phyloP scores from a whole-genome alignment of 176 grass and related monocot genomes.

The Oryza punctata region DNA sequence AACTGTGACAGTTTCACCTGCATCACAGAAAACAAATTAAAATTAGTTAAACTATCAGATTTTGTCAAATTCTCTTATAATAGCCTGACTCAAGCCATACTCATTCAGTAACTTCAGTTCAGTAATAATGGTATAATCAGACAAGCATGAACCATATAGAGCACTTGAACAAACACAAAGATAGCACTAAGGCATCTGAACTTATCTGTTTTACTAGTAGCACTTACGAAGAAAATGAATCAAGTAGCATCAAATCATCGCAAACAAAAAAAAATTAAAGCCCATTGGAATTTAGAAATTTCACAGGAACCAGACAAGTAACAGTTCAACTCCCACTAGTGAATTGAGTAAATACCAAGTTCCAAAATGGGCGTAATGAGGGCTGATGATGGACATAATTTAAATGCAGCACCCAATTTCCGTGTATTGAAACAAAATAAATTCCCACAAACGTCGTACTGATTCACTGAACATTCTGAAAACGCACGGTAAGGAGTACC shows the following conservation, averaged over 20 bases:
- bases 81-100: not conserved
- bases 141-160: not conserved
- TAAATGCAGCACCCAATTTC: not conserved
- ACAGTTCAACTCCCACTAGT: not conserved
- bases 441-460: not conserved
- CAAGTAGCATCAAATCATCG: not conserved
- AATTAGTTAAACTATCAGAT: not conserved
- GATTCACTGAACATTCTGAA: not conserved
- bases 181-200: not conserved
- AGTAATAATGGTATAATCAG: not conserved
- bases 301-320: not conserved
- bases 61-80: conserved; percentile 9
- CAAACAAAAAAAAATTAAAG: not conserved
- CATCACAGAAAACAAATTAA: conserved; percentile 17
- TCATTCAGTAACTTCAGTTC: not conserved
- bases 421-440: not conserved
- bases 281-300: not conserved
- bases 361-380: not conserved
- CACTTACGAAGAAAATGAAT: not conserved
- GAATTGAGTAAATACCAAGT: not conserved
- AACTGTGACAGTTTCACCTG: conserved; percentile 91
- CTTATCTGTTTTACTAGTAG: not conserved
- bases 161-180: not conserved
- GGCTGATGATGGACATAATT: not conserved
- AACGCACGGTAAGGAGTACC: not conserved